Conservation (phyloP, 2,329 filamentous ascomycete species). For the Didymella segeticola region DNA sequence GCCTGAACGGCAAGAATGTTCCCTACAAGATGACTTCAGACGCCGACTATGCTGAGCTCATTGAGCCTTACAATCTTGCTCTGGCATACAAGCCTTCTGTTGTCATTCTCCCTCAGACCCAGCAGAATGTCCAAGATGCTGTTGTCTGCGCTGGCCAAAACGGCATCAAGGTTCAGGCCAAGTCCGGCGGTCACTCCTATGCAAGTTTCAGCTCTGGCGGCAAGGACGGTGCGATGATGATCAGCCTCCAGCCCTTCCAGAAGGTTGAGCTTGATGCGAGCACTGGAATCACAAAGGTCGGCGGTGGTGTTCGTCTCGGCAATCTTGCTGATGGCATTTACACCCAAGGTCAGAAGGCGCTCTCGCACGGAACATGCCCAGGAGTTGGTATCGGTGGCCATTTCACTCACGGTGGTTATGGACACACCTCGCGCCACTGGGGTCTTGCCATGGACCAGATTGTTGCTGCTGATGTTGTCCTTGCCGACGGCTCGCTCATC, state of each 20-base stretch:
- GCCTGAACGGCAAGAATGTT: slow-evolving; percentile 44
- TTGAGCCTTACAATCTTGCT: slow-evolving; percentile 48
- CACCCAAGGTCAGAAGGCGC: slow-evolving; percentile 47
- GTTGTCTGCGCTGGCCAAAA: slow-evolving; percentile 63
- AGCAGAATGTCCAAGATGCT: slow-evolving; percentile 62
- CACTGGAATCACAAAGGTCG: slow-evolving; percentile 53
- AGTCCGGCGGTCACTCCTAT: slow-evolving; percentile 70
- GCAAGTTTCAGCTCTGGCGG: slow-evolving; percentile 59
- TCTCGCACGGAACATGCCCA: slow-evolving; percentile 62
- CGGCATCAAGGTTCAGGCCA: slow-evolving; percentile 64
- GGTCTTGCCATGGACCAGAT: slow-evolving; percentile 47
- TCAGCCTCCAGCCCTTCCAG: slow-evolving; percentile 57
- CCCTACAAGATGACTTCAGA: slow-evolving; percentile 40
- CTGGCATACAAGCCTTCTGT: slow-evolving; percentile 57
- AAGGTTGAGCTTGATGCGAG: slow-evolving; percentile 51
- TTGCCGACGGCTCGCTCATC: slow-evolving; percentile 49
- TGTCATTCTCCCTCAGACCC: slow-evolving; percentile 62
- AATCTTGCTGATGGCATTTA: slow-evolving; percentile 46
- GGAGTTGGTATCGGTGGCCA: slow-evolving; percentile 50
- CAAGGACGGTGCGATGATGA: slow-evolving; percentile 57
- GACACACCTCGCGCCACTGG: slow-evolving; percentile 45
- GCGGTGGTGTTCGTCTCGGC: slow-evolving; percentile 59
- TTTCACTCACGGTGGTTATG: slow-evolving; percentile 47
- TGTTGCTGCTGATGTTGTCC: slow-evolving; percentile 46
- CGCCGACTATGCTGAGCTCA: slow-evolving; percentile 33